phyloP scores from a whole-genome alignment of 768 basidiomycete genomes.

The Pleurotus tuoliensis region DNA sequence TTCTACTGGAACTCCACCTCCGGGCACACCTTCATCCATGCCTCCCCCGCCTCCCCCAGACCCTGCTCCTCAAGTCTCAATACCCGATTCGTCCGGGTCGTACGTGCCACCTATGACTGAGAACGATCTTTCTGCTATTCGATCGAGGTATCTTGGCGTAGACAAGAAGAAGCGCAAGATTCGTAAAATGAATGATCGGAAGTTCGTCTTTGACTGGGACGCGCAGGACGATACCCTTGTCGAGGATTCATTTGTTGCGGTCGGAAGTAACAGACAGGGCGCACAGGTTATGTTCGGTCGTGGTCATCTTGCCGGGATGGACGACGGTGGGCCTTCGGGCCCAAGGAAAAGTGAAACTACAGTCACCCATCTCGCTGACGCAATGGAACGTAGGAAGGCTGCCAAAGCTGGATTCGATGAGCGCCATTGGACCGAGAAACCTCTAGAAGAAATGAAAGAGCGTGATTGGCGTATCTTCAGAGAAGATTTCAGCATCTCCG shows the following conservation, averaged over 20 bases:
- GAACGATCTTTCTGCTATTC: conserved; percentile 75
- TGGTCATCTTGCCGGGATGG: conserved; percentile 82
- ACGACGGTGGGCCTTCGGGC: conserved; percentile 60
- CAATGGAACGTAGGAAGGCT: conserved; percentile 78
- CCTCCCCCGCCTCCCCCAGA: conserved; percentile 42
- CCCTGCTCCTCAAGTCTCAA: conserved; percentile 9
- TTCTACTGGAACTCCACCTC: conserved; percentile 15
- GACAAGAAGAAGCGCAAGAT: conserved; percentile 93
- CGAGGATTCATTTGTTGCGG: conserved; percentile 68
- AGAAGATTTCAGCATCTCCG: conserved; percentile 96
- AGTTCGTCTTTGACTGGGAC: conserved; percentile 99
- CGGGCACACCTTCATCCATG: conserved; percentile 35
- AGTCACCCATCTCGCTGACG: conserved; percentile 63
- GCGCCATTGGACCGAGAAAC: conserved; percentile 97
- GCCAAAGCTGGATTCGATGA: conserved; percentile 84
- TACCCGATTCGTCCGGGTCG: conserved; percentile 29
- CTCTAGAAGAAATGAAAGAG: conserved; percentile 90
- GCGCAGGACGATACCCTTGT: conserved; percentile 91
- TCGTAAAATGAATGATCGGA: conserved; percentile 92
- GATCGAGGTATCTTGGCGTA: conserved; percentile 91
- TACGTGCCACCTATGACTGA: conserved; percentile 72
- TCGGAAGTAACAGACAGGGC: conserved; percentile 70
- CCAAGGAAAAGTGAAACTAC: conserved; percentile 28
- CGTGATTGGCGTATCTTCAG: conserved; percentile 99
- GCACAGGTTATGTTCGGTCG: conserved; percentile 89